Conservation (phyloP, 106 monocot species). For the Acanthochlamys bracteata region DNA sequence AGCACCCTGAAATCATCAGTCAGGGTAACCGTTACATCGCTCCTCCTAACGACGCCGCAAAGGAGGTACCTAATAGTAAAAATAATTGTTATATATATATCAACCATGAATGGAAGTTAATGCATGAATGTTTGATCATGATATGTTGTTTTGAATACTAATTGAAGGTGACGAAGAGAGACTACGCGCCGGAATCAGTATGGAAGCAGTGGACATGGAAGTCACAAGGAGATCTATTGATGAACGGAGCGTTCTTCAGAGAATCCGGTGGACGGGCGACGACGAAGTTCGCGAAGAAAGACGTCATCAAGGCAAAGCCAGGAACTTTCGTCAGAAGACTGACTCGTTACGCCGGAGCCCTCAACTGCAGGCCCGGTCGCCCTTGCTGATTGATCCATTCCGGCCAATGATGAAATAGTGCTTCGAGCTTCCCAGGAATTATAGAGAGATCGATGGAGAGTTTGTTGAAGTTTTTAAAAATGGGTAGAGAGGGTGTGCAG, state of each 20-base stretch:
- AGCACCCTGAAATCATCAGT: conserved; percentile 48
- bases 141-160: not conserved
- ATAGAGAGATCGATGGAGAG: no score
- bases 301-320: conserved; percentile 20
- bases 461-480: no score
- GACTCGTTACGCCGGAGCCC: conserved; percentile 27
- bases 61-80: conserved; percentile 25
- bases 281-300: not conserved
- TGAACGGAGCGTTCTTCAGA: conserved; percentile 49
- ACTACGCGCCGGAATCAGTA: conserved; percentile 9
- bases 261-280: conserved; percentile 15
- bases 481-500: no score
- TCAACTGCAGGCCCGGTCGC: conserved; percentile 16
- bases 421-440: no score
- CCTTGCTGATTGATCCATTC: conserved; percentile 20
- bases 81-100: not conserved
- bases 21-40: conserved; percentile 58
- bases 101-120: not conserved
- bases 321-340: conserved; percentile 27
- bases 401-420: no score
- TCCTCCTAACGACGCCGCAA: conserved; percentile 24
- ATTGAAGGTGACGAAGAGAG: conserved; percentile 36
- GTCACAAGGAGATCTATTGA: conserved; percentile 32
- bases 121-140: not conserved
- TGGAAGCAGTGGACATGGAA: conserved; percentile 53